Conservation (phyloP, 1,139 yeast species). For the Pichia sp. region DNA sequence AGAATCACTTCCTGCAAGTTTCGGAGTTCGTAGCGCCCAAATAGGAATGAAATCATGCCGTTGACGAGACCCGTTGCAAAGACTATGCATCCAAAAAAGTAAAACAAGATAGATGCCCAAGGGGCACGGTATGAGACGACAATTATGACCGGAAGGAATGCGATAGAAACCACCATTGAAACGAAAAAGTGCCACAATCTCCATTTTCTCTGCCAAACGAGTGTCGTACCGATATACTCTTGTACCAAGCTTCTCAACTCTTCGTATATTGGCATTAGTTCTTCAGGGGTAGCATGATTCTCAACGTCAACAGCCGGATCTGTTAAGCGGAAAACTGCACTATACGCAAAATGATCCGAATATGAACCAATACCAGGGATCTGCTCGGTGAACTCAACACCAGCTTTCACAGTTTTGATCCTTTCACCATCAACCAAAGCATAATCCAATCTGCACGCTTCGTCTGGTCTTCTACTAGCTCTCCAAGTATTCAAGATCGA, state of each 20-base stretch:
- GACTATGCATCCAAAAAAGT: slow-evolving; percentile 43
- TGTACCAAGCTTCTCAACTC: slow-evolving; percentile 52
- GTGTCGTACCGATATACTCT: slow-evolving; percentile 43
- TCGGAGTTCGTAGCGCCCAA: slow-evolving; percentile 72
- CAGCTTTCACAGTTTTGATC: slow-evolving; percentile 49
- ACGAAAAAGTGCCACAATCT: slow-evolving; percentile 57
- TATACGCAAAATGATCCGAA: slow-evolving; percentile 92
- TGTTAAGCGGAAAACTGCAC: slow-evolving; percentile 39
- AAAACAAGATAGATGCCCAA: slow-evolving; percentile 55
- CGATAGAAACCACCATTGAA: slow-evolving; percentile 46
- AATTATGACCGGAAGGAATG: slow-evolving; percentile 48
- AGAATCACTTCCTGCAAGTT: slow-evolving; percentile 63
- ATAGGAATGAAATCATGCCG: slow-evolving; percentile 72
- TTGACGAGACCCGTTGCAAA: slow-evolving; percentile 63
- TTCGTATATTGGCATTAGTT: slow-evolving; percentile 35
- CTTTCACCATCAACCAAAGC: slow-evolving; percentile 61
- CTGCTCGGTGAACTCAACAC: slow-evolving; percentile 65
- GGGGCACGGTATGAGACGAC: slow-evolving; percentile 51
- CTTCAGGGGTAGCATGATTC: slow-evolving; percentile 11
- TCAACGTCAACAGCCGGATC: neutral
- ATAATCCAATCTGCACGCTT: slow-evolving; percentile 89
- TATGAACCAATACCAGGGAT: slow-evolving; percentile 60
- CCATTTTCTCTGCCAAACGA: slow-evolving; percentile 57
- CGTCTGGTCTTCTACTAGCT: slow-evolving; percentile 46
- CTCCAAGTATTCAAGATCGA: slow-evolving; percentile 87